Evolutionary conservation across 306 rosid genomes (phyloP).

Genomic region (Cicer pinnatifidum): DNA sequence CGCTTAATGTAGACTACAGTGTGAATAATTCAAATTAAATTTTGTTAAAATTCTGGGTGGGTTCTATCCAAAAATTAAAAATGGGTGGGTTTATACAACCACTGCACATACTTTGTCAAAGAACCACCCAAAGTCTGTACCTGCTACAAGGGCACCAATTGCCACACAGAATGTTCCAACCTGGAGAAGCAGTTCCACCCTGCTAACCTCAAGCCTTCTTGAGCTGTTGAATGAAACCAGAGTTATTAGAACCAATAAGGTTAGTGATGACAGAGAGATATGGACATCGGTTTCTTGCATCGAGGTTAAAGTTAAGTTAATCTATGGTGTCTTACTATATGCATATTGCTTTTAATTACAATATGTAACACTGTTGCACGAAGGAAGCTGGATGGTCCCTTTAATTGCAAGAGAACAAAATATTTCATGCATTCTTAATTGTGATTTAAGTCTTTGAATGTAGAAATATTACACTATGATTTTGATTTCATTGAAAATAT

Average conservation of each 20-base stretch:
- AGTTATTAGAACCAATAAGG: conserved; percentile 29
- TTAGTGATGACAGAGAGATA: conserved; percentile 35
- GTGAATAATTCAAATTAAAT: conserved; percentile 20
- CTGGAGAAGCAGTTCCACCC: conserved; percentile 95
- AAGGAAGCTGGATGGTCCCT: conserved; percentile 23
- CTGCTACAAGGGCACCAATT: conserved; percentile 92
- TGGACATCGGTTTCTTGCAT: conserved; percentile 15
- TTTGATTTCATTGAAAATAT: conserved; percentile 7
- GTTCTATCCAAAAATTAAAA: not conserved
- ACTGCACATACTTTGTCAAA: conserved; percentile 20
- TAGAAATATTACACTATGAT: conserved; percentile 17
- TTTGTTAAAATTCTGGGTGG: conserved; percentile 7
- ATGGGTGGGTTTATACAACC: not conserved
- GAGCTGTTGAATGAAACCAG: conserved; percentile 65
- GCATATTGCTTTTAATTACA: conserved; percentile 23
- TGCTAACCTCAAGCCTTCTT: conserved; percentile 96
- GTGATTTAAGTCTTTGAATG: conserved; percentile 16
- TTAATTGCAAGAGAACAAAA: conserved; percentile 30
- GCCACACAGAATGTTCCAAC: conserved; percentile 95
- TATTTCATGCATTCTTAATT: conserved; percentile 40
- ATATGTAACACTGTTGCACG: not conserved
- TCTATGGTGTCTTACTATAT: conserved; percentile 10
- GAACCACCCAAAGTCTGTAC: conserved; percentile 47
- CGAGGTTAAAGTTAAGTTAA: conserved; percentile 37
- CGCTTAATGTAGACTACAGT: conserved; percentile 1